Conservation (phyloP, 2,329 filamentous ascomycete genomes). For the Helotiales sp. region DNA sequence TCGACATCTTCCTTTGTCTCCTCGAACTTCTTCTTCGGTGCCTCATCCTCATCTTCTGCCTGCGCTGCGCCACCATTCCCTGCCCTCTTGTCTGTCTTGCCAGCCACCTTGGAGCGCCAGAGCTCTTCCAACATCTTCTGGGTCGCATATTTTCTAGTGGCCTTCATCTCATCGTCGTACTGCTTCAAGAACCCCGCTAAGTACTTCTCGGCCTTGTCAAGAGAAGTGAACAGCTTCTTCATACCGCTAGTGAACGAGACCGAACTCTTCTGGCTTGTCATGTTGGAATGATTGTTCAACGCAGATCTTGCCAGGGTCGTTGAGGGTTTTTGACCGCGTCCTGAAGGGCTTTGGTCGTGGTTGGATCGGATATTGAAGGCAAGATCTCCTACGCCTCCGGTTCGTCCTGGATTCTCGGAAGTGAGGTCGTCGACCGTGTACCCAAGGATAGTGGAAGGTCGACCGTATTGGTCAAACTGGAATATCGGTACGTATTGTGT, state of each 20-base stretch:
- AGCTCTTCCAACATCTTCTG: slow-evolving; percentile 14
- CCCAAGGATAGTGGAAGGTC: background rate
- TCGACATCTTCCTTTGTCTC: slow-evolving; percentile 2
- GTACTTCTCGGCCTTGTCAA: slow-evolving; percentile 23
- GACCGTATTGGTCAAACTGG: background rate
- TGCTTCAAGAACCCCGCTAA: slow-evolving; percentile 23
- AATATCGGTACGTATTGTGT: background rate
- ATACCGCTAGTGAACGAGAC: slow-evolving; percentile 15
- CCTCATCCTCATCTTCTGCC: background rate
- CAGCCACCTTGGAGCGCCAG: slow-evolving; percentile 20
- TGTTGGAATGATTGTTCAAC: background rate
- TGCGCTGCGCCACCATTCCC: slow-evolving; percentile 5
- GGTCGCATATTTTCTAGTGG: slow-evolving; percentile 19
- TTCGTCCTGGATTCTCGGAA: background rate
- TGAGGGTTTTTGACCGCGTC: background rate
- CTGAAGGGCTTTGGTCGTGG: background rate
- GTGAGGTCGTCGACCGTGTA: background rate
- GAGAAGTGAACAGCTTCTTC: slow-evolving; percentile 11
- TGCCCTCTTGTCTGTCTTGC: slow-evolving; percentile 7
- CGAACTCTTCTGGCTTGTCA: background rate
- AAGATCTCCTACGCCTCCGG: background rate
- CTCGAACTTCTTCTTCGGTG: slow-evolving; percentile 4
- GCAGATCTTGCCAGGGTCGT: background rate
- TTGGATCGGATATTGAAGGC: background rate
- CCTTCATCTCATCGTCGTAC: slow-evolving; percentile 20